Conservation (phyloP, 257 asterid species). For the Solanum chiquidenum region DNA sequence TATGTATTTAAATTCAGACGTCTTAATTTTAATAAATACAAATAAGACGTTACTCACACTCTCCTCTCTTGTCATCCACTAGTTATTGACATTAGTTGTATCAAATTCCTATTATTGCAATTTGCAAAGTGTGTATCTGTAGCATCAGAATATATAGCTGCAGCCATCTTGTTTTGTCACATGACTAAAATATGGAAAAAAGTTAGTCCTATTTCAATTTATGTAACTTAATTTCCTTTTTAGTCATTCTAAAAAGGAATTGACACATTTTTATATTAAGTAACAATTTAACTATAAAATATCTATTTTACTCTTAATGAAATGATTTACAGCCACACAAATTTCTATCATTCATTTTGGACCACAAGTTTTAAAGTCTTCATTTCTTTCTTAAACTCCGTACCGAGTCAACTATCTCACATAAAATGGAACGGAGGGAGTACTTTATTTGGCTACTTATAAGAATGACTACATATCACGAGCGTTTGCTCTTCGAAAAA, state of each 20-base stretch:
- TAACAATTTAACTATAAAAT: too few relatives aligned
- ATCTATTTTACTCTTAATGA: too few relatives aligned
- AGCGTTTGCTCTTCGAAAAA: not conserved
- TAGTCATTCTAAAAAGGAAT: too few relatives aligned
- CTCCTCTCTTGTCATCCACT: slow-evolving; percentile 25
- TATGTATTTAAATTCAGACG: accelerated
- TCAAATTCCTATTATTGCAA: not conserved
- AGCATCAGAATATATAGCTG: not conserved
- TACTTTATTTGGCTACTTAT: not conserved
- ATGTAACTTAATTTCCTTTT: too few relatives aligned
- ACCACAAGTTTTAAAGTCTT: too few relatives aligned
- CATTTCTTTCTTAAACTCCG: accelerated
- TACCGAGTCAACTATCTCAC: too few relatives aligned
- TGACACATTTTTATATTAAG: too few relatives aligned
- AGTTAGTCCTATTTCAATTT: too few relatives aligned
- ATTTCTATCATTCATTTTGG: too few relatives aligned
- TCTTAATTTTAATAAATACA: too few relatives aligned
- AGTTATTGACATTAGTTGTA: not conserved
- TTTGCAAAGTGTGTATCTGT: not conserved
- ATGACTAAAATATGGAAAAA: not conserved
- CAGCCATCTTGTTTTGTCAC: not conserved
- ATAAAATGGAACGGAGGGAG: too few relatives aligned
- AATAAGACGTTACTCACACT: not conserved
- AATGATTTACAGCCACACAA: too few relatives aligned
- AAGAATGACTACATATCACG: not conserved